Percentiles rank a stretch among this genome's conserved stretches.
These are phyloP conservation scores for Trypanosoma grayi DNA, from an alignment of 208 protist genomes.

Conservation along the genomic window DNA sequence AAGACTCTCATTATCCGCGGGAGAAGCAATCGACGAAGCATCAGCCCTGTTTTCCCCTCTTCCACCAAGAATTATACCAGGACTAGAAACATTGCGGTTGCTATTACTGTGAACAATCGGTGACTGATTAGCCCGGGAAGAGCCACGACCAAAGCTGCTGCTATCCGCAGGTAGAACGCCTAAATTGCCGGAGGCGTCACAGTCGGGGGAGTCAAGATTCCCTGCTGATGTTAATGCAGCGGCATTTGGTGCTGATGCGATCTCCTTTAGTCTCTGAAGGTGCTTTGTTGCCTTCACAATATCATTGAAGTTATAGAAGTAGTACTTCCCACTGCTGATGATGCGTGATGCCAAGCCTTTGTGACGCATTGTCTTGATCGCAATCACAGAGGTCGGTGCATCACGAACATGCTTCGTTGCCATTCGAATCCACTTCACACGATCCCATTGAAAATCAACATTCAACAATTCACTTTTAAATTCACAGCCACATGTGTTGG, in stretches of 20 bases:
- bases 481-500: slow-evolving; percentile 40
- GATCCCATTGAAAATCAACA: slow-evolving; percentile 55
- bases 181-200: no score
- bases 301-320: slow-evolving; percentile 81
- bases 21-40: neutral
- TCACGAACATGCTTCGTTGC: slow-evolving; percentile 77
- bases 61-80: neutral
- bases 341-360: slow-evolving; percentile 16
- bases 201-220: no score
- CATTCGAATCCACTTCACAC: slow-evolving; percentile 58
- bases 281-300: slow-evolving; percentile 58
- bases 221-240: neutral
- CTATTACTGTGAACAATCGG: neutral
- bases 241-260: neutral
- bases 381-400: slow-evolving; percentile 65
- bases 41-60: neutral
- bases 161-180: no score
- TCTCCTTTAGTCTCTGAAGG: slow-evolving; percentile 23
- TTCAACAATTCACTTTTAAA: slow-evolving; percentile 61
- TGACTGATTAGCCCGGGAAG: neutral
- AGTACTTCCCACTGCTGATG: slow-evolving; percentile 39
- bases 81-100: neutral
- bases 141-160: neutral
- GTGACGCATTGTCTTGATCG: slow-evolving; percentile 30
- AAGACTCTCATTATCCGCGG: neutral